Evolutionary conservation across 306 rosid species (phyloP).

Genomic region (Erythrophleum fordii): DNA sequence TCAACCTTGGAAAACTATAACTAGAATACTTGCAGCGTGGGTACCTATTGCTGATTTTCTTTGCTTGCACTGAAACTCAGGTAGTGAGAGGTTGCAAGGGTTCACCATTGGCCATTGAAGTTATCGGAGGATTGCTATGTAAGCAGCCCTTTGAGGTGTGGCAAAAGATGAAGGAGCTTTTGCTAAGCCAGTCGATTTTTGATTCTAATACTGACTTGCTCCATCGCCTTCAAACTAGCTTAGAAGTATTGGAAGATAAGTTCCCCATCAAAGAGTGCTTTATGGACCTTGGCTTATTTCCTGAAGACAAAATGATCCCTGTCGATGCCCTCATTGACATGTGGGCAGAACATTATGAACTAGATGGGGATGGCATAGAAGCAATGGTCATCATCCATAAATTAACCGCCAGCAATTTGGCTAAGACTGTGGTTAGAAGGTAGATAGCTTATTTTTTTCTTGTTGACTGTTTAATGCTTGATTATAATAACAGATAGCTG

Average conservation of each 20-base stretch:
- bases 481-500: not conserved
- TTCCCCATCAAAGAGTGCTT: conserved; percentile 55
- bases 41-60: conserved; percentile 10
- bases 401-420: conserved; percentile 44
- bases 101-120: conserved; percentile 58
- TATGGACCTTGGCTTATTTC: conserved; percentile 70
- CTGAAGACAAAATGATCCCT: conserved; percentile 62
- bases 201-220: conserved; percentile 42
- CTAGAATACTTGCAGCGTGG: not conserved
- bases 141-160: conserved; percentile 44
- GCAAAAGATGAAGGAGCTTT: conserved; percentile 40
- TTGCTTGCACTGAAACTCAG: conserved; percentile 47
- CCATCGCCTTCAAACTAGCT: conserved; percentile 43
- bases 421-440: conserved; percentile 53
- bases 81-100: conserved; percentile 58
- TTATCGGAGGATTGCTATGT: conserved; percentile 52
- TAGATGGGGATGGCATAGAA: conserved; percentile 43
- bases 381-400: conserved; percentile 43
- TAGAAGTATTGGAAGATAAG: conserved; percentile 52
- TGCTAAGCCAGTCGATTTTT: conserved; percentile 41
- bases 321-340: conserved; percentile 62
- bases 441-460: conserved; percentile 24
- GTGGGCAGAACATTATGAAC: conserved; percentile 50
- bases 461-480: not conserved
- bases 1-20: not conserved